Base-by-base conservation (phyloP, 2,329 filamentous ascomycete species). In the Colletotrichum sp. region DNA sequence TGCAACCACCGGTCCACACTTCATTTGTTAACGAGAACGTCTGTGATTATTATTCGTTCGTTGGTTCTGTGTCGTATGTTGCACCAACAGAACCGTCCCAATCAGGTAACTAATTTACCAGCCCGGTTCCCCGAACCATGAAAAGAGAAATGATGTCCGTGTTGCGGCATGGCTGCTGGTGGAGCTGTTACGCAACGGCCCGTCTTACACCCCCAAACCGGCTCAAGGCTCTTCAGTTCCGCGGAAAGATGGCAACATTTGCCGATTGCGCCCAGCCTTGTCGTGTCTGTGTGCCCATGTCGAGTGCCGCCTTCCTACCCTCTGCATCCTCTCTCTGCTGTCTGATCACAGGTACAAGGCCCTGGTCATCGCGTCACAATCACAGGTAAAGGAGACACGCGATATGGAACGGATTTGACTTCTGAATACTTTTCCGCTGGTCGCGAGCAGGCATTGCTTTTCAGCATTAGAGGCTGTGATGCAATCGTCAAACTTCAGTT, bases 171-270 rank as follows among this genome's bases (percentile, higher is more conserved):
- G 36, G 34, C 22, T 44, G 22, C 62, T 22, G 16, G 34, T 65
- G 62, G 62, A 44, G 19, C 34, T n/a, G 62, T 44, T 65, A 44
- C 62, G 25, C 62, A 44, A 65, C 22, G 25, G 62, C 62, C 62
- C 32, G 25, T 62, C n/a, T 16, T 29, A 39, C 11, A 16, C 15
- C 16, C 32, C 34, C 6, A 34, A 44, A n/a, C 22, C 32, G 62
- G 32, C n/a, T 9, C 34, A 12, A 34, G 29, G 62, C 62, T 25
- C 30, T 34, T 1, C 30, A 62, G 9, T 34, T 61, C n/a, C 71
- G 67, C 12, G 72, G 67, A 66, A 75, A 77, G 39, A 49, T 68
- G 32, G 63, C 75, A 62, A n/a, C 19, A 30, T n/a, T 34, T 62
- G 29, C 59, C 59, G 59, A 27, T 30, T 22, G 29, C 59, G 44